Evolutionary conservation across 257 asterid genomes (phyloP).

Genomic region (Ajuga chamaepitys): DNA sequence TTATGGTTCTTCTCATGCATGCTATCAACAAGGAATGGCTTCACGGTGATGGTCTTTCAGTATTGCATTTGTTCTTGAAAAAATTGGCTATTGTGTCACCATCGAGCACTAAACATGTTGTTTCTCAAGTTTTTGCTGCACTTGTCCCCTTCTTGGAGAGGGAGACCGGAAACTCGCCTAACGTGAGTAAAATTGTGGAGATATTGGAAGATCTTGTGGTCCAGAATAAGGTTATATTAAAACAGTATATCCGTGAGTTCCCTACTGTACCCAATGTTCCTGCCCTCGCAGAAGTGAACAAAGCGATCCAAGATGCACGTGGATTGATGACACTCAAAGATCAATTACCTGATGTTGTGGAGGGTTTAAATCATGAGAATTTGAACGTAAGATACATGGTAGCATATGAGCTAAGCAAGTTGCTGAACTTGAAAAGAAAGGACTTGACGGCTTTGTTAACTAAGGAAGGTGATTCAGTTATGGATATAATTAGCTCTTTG

Average conservation of each 20-base stretch:
- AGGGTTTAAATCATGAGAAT: conserved; percentile 88
- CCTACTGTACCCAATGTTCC: conserved; percentile 88
- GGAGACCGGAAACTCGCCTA: conserved; percentile 49
- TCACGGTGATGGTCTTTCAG: conserved; percentile 76
- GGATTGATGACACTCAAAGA: conserved; percentile 71
- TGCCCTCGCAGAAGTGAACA: conserved; percentile 71
- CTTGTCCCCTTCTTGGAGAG: conserved; percentile 87
- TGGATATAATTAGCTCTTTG: conserved; percentile 80
- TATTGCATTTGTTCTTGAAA: conserved; percentile 76
- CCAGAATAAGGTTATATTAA: conserved; percentile 59
- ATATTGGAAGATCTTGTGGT: conserved; percentile 88
- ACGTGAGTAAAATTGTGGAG: conserved; percentile 62
- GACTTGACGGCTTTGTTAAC: conserved; percentile 59
- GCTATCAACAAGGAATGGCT: conserved; percentile 76
- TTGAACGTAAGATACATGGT: conserved; percentile 95
- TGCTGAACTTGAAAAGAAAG: conserved; percentile 62
- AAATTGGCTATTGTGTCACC: conserved; percentile 74
- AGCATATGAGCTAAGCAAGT: conserved; percentile 82
- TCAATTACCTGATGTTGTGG: conserved; percentile 73
- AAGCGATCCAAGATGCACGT: conserved; percentile 79
- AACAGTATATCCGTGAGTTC: conserved; percentile 77
- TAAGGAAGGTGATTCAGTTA: conserved; percentile 63
- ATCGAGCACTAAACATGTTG: conserved; percentile 77
- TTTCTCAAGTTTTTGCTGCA: conserved; percentile 98
- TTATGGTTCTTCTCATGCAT: conserved; percentile 99